Base-by-base conservation (phyloP, 495 filamentous ascomycete genomes). In the Lepidopterella palustris region DNA sequence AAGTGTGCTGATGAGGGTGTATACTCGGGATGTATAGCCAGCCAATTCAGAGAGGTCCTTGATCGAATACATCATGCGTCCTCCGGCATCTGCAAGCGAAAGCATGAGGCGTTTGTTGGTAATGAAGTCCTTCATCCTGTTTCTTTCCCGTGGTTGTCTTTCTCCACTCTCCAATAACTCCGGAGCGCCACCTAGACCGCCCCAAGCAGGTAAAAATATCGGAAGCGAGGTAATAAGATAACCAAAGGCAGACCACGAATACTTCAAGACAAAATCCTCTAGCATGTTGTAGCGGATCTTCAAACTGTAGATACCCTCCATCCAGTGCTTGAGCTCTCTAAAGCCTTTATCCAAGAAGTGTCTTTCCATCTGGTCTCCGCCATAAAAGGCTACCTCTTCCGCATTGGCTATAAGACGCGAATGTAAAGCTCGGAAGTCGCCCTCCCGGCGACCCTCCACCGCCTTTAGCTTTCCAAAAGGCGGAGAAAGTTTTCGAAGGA, bases 91-190 rank as follows among this genome's bases (percentile, higher is more conserved):
- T 4, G 95, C 95, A 15, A 97, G 81, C 20, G 93, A 97, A 26
- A 99, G 82, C 95, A 99, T 97, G 55, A 99, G 82, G 1, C 95
- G 87, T 72, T 97, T 97, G 73, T 99, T 99, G 15, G 93, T 97
- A 74, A 99, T 95, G 73, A 99, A 99, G n/a, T 92, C 86, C 76
- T 92, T 91, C 92, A 97, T 97, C 28, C 95, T 87, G 57, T 82
- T 80, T 31, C 86, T 82, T 70, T 96, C 90, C 13, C 87, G 82
- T 26, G 82, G 82, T 23, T 51, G 60, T 45, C 26, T 73, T 45
- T 65, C 64, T 71, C 53, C 64, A 18, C 39, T 67, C 6, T 73
- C 76, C 27, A 77, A 73, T 62, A 85, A 75, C 69, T 95, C 89
- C 66, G 83, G 71, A 25, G 78, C 77, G 27, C 87, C 88, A 32